These are phyloP conservation scores for Saccharum officinarum DNA, from an alignment of 176 grass and related monocot species.

Conservation along the genomic window DNA sequence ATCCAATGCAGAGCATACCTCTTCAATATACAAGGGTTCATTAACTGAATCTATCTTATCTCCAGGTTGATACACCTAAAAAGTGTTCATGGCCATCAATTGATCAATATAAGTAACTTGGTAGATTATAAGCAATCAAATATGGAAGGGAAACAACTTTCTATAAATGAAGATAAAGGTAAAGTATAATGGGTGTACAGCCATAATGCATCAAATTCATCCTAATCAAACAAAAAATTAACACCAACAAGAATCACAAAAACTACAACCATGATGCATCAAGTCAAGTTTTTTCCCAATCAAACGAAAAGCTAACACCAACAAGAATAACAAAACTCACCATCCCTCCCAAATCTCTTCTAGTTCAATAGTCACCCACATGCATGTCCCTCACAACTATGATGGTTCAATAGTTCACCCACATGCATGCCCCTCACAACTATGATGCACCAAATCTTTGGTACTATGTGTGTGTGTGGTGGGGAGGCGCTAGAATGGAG, in stretches of 20 bases:
- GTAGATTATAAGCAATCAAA: not conserved
- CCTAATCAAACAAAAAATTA: not conserved
- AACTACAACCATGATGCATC: not conserved
- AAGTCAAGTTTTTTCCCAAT: not conserved
- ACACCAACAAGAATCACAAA: not conserved
- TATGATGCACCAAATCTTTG: not conserved
- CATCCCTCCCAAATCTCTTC: not conserved
- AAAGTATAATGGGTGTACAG: too few species aligned
- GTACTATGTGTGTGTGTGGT: not conserved
- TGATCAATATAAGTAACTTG: not conserved
- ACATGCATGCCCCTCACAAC: not conserved
- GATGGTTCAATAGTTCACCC: not conserved
- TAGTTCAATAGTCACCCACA: not conserved
- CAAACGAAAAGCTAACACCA: not conserved
- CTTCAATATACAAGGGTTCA: conserved; percentile 57
- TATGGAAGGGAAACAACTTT: not conserved
- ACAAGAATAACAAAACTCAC: not conserved
- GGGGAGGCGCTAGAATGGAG: not conserved
- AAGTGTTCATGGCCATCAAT: conserved; percentile 11
- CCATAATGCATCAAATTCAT: not conserved
- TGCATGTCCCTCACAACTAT: not conserved
- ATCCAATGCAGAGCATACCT: conserved; percentile 34
- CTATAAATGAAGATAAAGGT: not conserved
- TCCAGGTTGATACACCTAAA: conserved; percentile 51
- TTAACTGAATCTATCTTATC: conserved; percentile 59